Conservation (phyloP, 2,329 filamentous ascomycete genomes). For the Curvularia verruculosa region DNA sequence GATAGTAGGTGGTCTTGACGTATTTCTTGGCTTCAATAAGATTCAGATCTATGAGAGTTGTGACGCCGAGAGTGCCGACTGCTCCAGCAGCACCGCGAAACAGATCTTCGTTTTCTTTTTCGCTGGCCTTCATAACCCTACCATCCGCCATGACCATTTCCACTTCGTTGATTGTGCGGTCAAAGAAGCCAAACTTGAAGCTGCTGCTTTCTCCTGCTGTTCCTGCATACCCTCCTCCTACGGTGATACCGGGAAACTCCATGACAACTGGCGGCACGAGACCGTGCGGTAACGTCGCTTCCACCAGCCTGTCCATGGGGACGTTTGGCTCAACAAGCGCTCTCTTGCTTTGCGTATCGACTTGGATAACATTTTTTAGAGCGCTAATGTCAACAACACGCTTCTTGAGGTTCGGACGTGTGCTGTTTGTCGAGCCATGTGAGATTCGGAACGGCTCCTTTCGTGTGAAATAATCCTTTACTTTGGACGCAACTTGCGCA, state of each 20-base stretch:
- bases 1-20: slow-evolving; percentile 58
- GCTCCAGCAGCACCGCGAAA: slow-evolving; percentile 70
- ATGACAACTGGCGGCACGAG: slow-evolving; percentile 71
- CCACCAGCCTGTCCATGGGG: slow-evolving; percentile 68
- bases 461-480: slow-evolving; percentile 58
- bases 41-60: slow-evolving; percentile 61
- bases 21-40: slow-evolving; percentile 55
- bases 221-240: slow-evolving; percentile 70
- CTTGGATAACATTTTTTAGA: slow-evolving; percentile 66
- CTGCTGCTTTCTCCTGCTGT: slow-evolving; percentile 72
- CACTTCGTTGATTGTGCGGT: slow-evolving; percentile 64
- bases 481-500: slow-evolving; percentile 53
- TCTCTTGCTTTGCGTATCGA: slow-evolving; percentile 61
- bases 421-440: slow-evolving; percentile 79
- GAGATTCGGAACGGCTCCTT: slow-evolving; percentile 72
- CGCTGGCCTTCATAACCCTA: slow-evolving; percentile 61
- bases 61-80: slow-evolving; percentile 70
- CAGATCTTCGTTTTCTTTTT: slow-evolving; percentile 62
- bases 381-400: slow-evolving; percentile 68
- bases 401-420: slow-evolving; percentile 58
- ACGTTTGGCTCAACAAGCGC: slow-evolving; percentile 75
- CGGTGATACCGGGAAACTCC: slow-evolving; percentile 76
- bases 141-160: slow-evolving; percentile 71
- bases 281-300: slow-evolving; percentile 61
- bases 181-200: slow-evolving; percentile 72